Percentiles rank a stretch among this genome's conserved stretches.
These are phyloP conservation scores for Epichloe coenophiala DNA, from an alignment of 2,329 filamentous ascomycete species.

Conservation along the genomic window DNA sequence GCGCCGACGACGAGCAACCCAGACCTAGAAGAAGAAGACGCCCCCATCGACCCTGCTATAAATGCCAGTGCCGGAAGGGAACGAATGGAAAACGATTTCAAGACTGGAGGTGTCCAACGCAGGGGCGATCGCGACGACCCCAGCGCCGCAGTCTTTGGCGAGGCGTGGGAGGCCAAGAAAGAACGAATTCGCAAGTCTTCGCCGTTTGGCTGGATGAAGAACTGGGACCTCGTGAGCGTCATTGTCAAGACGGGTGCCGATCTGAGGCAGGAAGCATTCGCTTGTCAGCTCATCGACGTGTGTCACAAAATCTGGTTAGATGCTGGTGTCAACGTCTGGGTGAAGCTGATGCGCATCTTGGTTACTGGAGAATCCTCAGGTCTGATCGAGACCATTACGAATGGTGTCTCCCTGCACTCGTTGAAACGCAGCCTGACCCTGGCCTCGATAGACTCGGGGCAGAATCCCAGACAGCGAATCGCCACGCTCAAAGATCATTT, in stretches of 20 bases:
- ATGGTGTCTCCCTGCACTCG: slow-evolving; percentile 76
- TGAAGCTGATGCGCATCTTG: slow-evolving; percentile 75
- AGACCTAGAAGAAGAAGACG: slow-evolving; percentile 45
- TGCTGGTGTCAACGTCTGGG: slow-evolving; percentile 66
- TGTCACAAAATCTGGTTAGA: slow-evolving; percentile 75
- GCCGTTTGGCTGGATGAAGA: slow-evolving; percentile 80
- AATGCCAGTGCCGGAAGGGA: slow-evolving; percentile 64
- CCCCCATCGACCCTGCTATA: slow-evolving; percentile 36
- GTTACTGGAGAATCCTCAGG: slow-evolving; percentile 77
- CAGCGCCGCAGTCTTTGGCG: slow-evolving; percentile 73
- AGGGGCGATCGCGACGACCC: slow-evolving; percentile 76
- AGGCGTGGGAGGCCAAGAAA: slow-evolving; percentile 74
- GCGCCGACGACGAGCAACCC: slow-evolving; percentile 25
- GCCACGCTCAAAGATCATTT: slow-evolving; percentile 75
- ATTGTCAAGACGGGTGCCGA: slow-evolving; percentile 81
- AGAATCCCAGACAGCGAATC: slow-evolving; percentile 61
- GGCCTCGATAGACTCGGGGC: slow-evolving; percentile 56
- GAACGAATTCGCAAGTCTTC: slow-evolving; percentile 74
- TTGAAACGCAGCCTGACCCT: slow-evolving; percentile 72
- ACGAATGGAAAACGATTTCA: slow-evolving; percentile 81
- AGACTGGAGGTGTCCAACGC: slow-evolving; percentile 69
- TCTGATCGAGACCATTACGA: slow-evolving; percentile 77
- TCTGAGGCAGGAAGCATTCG: slow-evolving; percentile 73
- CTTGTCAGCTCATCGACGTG: slow-evolving; percentile 70
- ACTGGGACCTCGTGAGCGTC: slow-evolving; percentile 77